Percentiles rank a stretch among this genome's conserved stretches.
phyloP scores from a whole-genome alignment of 495 filamentous ascomycete genomes.

The Podospora anserina region DNA sequence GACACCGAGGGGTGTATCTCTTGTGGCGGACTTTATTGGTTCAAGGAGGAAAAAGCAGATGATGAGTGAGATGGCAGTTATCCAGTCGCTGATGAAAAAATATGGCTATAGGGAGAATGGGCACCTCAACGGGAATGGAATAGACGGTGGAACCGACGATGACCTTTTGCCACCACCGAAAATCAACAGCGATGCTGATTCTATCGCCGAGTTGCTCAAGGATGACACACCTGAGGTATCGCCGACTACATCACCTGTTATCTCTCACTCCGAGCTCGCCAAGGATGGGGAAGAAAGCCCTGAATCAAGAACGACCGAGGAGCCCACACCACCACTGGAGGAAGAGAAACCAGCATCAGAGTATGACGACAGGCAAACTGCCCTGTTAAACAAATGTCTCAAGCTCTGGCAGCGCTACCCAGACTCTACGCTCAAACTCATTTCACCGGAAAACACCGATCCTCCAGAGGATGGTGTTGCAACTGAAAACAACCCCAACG shows the following conservation, averaged over 20 bases:
- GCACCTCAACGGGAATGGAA: slow-evolving; percentile 26
- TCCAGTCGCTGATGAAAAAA: slow-evolving; percentile 63
- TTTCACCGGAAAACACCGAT: slow-evolving; percentile 70
- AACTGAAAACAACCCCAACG: background rate
- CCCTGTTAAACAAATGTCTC: slow-evolving; percentile 67
- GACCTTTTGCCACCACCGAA: slow-evolving; percentile 24
- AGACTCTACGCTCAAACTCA: slow-evolving; percentile 68
- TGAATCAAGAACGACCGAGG: slow-evolving; percentile 6
- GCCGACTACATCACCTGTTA: background rate
- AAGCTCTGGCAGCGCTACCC: slow-evolving; percentile 74
- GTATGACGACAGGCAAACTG: slow-evolving; percentile 52
- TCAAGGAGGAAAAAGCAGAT: slow-evolving; percentile 66
- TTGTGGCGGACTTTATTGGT: slow-evolving; percentile 77
- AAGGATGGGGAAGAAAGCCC: slow-evolving; percentile 8
- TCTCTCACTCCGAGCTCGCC: background rate
- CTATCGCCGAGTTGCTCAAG: slow-evolving; percentile 48
- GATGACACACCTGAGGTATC: slow-evolving; percentile 35
- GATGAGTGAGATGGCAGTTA: slow-evolving; percentile 74
- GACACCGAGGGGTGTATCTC: slow-evolving; percentile 82
- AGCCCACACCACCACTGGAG: slow-evolving; percentile 36
- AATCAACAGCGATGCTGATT: slow-evolving; percentile 30
- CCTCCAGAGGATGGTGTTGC: slow-evolving; percentile 66
- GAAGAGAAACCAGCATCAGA: slow-evolving; percentile 36
- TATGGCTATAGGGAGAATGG: slow-evolving; percentile 38
- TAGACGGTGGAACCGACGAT: slow-evolving; percentile 22